These are phyloP conservation scores for Camellia sinensis DNA, from an alignment of 148 eudicot species.

Conservation along the genomic window DNA sequence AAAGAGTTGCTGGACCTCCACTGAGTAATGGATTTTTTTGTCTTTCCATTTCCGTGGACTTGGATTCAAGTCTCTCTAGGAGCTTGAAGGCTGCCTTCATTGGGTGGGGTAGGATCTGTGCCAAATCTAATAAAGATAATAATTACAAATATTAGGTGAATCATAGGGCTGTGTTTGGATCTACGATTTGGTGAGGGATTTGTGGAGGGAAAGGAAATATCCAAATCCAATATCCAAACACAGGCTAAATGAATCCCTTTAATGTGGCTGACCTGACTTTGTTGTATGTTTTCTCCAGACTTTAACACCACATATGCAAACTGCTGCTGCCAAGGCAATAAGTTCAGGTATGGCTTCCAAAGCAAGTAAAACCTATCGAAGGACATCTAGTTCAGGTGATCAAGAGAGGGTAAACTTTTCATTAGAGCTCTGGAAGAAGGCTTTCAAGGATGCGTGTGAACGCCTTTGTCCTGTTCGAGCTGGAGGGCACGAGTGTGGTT, in stretches of 20 bases:
- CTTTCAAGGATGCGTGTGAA: constrained; percentile 85
- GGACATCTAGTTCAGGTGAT: constrained; percentile 51
- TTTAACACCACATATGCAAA: constrained; percentile 75
- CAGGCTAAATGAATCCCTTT: background rate
- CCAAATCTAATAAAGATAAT: background rate
- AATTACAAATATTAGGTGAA: background rate
- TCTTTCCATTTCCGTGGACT: constrained; percentile 2
- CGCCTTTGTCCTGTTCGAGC: constrained; percentile 80
- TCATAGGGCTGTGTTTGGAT: too few relatives aligned
- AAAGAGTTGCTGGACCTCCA: background rate
- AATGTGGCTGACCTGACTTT: background rate
- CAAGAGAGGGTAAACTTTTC: constrained; percentile 65
- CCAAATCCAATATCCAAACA: too few relatives aligned
- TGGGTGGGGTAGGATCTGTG: background rate
- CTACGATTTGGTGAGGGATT: too few relatives aligned
- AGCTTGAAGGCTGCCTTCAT: background rate
- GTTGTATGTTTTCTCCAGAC: constrained; percentile 40
- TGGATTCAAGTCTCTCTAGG: background rate
- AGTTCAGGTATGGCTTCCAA: constrained; percentile 38
- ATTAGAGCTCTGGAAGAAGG: constrained; percentile 87
- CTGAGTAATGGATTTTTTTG: background rate
- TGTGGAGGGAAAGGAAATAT: too few relatives aligned
- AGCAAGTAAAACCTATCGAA: constrained; percentile 33
- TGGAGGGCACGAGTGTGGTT: constrained; percentile 81
- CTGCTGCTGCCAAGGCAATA: constrained; percentile 70